Evolutionary conservation across 805 yeast species (phyloP), one percentile per base, ranked within the genome.

Genomic region (Pichia nanzhaoensis): DNA sequence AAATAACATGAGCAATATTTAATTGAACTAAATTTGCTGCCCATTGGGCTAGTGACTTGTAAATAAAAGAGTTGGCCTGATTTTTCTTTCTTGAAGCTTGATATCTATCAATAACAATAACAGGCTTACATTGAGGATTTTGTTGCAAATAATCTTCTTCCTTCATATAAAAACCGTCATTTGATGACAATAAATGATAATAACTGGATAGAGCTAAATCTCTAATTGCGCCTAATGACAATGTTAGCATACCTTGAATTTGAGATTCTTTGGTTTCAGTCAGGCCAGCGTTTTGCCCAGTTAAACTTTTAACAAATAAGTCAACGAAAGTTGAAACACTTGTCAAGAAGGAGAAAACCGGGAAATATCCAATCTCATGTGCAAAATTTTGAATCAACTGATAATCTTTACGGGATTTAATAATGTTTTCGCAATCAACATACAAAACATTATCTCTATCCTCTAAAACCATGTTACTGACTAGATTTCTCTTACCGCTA

Each of bases 281-380:
- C 39, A 90, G 68, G 1, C 96, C 96, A 3, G 95, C 84, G 58
- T 89, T 90, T 60, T 89, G 97, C 1, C 98, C 99, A 1, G 95
- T 88, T 35, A 91, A 61, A 46, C 97, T 91, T 59, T 88, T 95
- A 17, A 85, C 84, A 44, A 82, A 87, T 55, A 93, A 70, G 65
- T 93, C 99, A 39, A 87, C 67, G 48, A 89, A 80, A 47, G 80
- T 77, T 0, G 95, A 78, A 12, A 90, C 67, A 2, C 84, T 77
- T 60, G 87, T 87, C 49, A 90, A 67, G 96, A 97, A 91, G 19
- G 96, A 85, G 61, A 93, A 93, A 5, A 87, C 82, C 1, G 99
- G 99, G 69, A 77, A 87, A 63, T 93, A 93, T 0, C 99, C 99
- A 21, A 89, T 57, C 60, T 86, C 87, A 21, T 66, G 67, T 0